A percentile compares a stretch with the other conserved stretches of the same genome.
These are phyloP conservation scores for Gonium pectorale DNA, from an alignment of 139 green algal genomes.

Conservation along the genomic window DNA sequence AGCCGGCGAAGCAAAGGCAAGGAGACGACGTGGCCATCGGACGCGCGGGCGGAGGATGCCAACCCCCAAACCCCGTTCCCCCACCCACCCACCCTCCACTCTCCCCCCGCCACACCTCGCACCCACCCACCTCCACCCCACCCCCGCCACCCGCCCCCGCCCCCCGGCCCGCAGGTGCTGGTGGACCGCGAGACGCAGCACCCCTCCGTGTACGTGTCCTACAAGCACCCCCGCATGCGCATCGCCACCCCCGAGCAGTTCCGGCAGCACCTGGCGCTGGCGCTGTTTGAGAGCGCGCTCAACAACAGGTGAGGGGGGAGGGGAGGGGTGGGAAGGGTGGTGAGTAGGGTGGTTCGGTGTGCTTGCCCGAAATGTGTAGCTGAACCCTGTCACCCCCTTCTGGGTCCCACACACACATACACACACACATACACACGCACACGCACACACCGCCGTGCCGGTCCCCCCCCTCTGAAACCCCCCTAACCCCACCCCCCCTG, in stretches of 20 bases:
- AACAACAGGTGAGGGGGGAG: conserved; percentile 16
- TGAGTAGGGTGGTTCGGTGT: no score
- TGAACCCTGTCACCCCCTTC: no score
- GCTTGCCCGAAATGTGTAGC: no score
- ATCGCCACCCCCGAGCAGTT: conserved; percentile 71
- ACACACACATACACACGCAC: no score
- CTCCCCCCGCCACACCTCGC: no score
- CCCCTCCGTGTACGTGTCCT: conserved; percentile 67
- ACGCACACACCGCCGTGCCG: not conserved
- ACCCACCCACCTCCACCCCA: not conserved
- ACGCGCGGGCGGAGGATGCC: no score
- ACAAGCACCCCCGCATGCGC: conserved; percentile 63
- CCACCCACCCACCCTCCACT: no score
- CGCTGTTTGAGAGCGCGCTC: conserved; percentile 25
- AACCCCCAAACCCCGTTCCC: no score
- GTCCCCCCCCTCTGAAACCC: not conserved
- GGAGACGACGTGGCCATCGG: no score
- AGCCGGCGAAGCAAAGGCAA: no score
- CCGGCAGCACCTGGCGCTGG: conserved; percentile 58
- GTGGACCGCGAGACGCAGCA: conserved; percentile 75
- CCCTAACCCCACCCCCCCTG: not conserved
- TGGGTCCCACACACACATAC: no score
- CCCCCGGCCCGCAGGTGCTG: conserved; percentile 47
- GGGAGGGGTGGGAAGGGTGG: not conserved
- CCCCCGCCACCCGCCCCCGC: not conserved